Base-by-base conservation (phyloP, 345 rosid species). In the Salix exigua region DNA sequence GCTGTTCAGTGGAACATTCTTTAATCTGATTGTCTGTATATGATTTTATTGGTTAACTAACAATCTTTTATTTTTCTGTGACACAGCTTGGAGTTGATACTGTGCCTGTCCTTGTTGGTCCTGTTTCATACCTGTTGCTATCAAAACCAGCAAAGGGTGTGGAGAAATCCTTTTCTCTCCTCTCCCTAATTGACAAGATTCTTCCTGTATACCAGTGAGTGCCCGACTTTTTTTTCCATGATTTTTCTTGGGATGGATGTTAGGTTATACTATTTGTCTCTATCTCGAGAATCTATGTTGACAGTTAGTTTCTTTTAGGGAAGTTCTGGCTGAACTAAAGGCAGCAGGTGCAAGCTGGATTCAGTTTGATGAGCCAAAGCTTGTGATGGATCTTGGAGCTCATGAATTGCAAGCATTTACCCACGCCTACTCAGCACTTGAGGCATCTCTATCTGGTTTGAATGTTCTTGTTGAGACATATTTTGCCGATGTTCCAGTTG, bases 281-380 rank as follows among this genome's bases (percentile, higher is more conserved):
- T 51, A 30, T 51, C 23, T 72, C 2, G 4, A 55, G 35, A 58
- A 66, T 55, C 21, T 30, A 19, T 72, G 75, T 68, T 53, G 19
- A 60, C 6, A 33, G 46, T 66, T 53, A 58, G 73, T 40, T 51
- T 30, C 37, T 48, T 72, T 37, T 86, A 94, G 98, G 93, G 97
- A 95, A 84, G 97, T 93, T 64, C 70, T 95, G 40, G 67, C 80
- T 26, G 99, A 95, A 83, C 94, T 95, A 50, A 95, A 95, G 81
- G 99, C 86, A 37, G 98, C 98, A 81, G 97, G 98, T 82, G 99
- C 99, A 46, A 78, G 88, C 60, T 89, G 96, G 94, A 95, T 95
- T 83, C 99, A 95, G 83, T 85, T 95, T 68, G 98, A 95, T 84
- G 99, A 95, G 87, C 97, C 98, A 63, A 86, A 90, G 72, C 93